Conservation (phyloP, 192 early-diverging fungal genomes). For the Coemansia erecta region DNA sequence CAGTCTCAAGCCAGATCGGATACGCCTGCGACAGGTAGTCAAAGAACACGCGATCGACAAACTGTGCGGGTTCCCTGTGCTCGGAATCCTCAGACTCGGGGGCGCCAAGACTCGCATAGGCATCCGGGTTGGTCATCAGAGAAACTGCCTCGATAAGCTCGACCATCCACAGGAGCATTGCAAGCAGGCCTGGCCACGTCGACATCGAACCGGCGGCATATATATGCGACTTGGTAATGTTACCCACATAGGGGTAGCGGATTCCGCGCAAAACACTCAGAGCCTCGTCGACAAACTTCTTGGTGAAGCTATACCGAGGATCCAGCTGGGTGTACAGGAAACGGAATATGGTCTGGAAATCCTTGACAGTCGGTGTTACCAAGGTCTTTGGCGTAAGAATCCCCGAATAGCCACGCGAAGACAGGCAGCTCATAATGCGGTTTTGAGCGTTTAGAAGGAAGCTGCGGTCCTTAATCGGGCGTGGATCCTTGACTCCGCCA, state of each 20-base stretch:
- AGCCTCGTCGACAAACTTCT: constrained; percentile 73
- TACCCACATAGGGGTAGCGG: constrained; percentile 43
- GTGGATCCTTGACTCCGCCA: constrained; percentile 63
- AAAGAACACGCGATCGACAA: constrained; percentile 71
- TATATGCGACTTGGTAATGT: constrained; percentile 71
- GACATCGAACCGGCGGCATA: constrained; percentile 65
- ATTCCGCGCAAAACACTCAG: constrained; percentile 60
- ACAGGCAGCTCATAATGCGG: constrained; percentile 62
- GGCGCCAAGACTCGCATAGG: constrained; percentile 12
- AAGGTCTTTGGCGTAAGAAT: constrained; percentile 59
- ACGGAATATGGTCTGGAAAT: constrained; percentile 71
- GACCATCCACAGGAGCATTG: constrained; percentile 74
- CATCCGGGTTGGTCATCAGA: constrained; percentile 47
- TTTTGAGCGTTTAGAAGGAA: constrained; percentile 61
- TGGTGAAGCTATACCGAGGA: constrained; percentile 57
- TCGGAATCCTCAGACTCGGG: constrained; percentile 13
- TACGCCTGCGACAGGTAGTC: constrained; percentile 68
- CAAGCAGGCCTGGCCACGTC: constrained; percentile 66
- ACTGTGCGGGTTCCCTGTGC: constrained; percentile 49
- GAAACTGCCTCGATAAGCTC: constrained; percentile 63
- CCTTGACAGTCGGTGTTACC: constrained; percentile 63
- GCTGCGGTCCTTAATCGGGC: constrained; percentile 63
- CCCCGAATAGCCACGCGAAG: constrained; percentile 60
- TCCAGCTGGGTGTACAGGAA: constrained; percentile 73
- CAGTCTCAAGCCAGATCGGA: constrained; percentile 60